Percentiles rank a stretch among this genome's conserved stretches.
Evolutionary conservation across 2,329 filamentous ascomycete species (phyloP).

Genomic region (Albifimbria verrucaria): DNA sequence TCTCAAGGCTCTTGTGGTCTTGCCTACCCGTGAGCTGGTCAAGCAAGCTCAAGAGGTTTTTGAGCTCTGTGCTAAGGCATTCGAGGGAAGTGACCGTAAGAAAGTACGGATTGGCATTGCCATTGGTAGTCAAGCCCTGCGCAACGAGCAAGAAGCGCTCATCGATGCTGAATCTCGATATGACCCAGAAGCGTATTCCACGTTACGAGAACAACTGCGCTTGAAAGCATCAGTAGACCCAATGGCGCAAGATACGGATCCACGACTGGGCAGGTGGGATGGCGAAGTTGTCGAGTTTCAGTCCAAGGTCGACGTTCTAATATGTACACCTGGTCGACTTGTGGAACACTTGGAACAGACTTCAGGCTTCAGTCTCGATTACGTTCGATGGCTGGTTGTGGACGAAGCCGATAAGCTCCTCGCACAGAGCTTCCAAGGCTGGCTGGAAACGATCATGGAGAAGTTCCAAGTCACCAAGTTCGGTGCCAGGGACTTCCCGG

Average conservation of each 20-base stretch:
- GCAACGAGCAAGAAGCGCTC: conserved; percentile 53
- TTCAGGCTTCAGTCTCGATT: conserved; percentile 72
- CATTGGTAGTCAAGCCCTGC: conserved; percentile 75
- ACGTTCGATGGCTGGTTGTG: conserved; percentile 83
- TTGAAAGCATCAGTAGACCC: not conserved
- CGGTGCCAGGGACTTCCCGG: conserved; percentile 50
- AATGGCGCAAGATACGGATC: conserved; percentile 14
- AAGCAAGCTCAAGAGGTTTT: conserved; percentile 78
- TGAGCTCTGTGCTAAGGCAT: conserved; percentile 67
- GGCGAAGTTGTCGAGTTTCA: conserved; percentile 59
- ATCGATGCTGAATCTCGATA: conserved; percentile 52
- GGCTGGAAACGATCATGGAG: conserved; percentile 72
- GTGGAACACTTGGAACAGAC: conserved; percentile 89
- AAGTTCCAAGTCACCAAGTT: conserved; percentile 48
- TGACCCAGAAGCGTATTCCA: conserved; percentile 54
- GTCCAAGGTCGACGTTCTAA: conserved; percentile 80
- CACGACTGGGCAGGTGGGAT: conserved; percentile 30
- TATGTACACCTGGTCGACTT: conserved; percentile 87
- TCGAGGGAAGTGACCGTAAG: conserved; percentile 53
- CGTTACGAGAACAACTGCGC: conserved; percentile 19
- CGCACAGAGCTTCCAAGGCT: conserved; percentile 89
- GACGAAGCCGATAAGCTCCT: conserved; percentile 93
- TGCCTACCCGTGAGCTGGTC: conserved; percentile 89
- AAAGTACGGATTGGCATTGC: conserved; percentile 77
- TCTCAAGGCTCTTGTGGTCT: conserved; percentile 76